phyloP scores from a whole-genome alignment of 2,329 filamentous ascomycete genomes.

The Aspergillus puulaauensis region DNA sequence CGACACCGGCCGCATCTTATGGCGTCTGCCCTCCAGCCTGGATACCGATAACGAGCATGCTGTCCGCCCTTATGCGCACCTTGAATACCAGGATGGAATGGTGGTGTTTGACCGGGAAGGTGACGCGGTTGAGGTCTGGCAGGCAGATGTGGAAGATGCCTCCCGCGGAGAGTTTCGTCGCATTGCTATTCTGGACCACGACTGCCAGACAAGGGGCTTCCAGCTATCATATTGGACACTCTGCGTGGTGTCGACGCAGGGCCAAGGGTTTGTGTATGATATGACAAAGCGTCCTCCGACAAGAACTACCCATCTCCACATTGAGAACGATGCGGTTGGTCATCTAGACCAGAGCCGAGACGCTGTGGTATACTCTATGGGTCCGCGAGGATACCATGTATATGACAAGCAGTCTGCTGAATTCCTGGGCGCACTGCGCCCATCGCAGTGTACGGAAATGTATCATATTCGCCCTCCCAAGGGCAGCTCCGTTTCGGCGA shows the following conservation, averaged over 20 bases:
- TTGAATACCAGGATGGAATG: slow-evolving; percentile 50
- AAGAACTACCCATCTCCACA: slow-evolving; percentile 36
- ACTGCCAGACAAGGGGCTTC: slow-evolving; percentile 47
- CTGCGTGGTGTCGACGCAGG: slow-evolving; percentile 47
- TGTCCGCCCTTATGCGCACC: slow-evolving; percentile 46
- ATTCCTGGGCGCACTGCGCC: slow-evolving; percentile 40
- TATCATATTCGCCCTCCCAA: slow-evolving; percentile 37
- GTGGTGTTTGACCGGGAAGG: slow-evolving; percentile 48
- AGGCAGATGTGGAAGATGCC: slow-evolving; percentile 34
- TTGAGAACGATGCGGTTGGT: slow-evolving; percentile 43
- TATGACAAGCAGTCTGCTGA: slow-evolving; percentile 42
- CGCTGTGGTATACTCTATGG: slow-evolving; percentile 47
- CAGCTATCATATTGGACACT: slow-evolving; percentile 46
- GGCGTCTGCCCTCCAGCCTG: slow-evolving; percentile 33
- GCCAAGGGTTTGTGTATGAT: slow-evolving; percentile 48
- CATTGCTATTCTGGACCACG: slow-evolving; percentile 43
- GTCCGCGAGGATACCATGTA: slow-evolving; percentile 42
- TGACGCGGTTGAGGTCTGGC: slow-evolving; percentile 48
- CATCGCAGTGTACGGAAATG: slow-evolving; percentile 30
- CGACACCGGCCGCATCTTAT: slow-evolving; percentile 44
- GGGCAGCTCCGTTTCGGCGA: slow-evolving; percentile 15
- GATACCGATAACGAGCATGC: slow-evolving; percentile 24
- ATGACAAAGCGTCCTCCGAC: slow-evolving; percentile 36
- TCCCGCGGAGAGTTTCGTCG: slow-evolving; percentile 41
- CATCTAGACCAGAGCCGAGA: slow-evolving; percentile 46